Evolutionary conservation across 257 asterid genomes (phyloP).

Genomic region (Vinca minor): DNA sequence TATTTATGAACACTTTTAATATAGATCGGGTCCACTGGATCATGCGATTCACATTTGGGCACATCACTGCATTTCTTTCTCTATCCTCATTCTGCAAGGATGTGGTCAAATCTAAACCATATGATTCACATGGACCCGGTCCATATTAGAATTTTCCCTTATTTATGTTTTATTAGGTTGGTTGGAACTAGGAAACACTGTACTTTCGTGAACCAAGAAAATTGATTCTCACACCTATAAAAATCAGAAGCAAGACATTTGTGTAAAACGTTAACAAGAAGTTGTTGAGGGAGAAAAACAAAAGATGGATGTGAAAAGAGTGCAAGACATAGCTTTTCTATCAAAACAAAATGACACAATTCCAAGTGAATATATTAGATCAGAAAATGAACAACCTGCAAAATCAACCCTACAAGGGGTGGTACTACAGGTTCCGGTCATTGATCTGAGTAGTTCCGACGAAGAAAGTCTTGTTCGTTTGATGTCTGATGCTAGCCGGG

Average conservation of each 20-base stretch:
- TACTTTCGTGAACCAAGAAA: too few relatives aligned
- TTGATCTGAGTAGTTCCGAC: constrained; percentile 16
- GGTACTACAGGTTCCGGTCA: constrained; percentile 27
- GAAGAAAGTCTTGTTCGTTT: constrained; percentile 8
- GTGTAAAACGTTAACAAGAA: background rate
- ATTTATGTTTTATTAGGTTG: background rate
- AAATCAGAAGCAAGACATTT: background rate
- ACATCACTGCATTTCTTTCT: too few relatives aligned
- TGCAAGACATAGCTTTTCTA: constrained; percentile 23
- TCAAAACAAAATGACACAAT: constrained; percentile 18
- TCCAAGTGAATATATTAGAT: constrained; percentile 25
- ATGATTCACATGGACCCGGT: too few relatives aligned
- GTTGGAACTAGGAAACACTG: too few relatives aligned
- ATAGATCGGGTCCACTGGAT: too few relatives aligned
- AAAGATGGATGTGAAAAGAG: constrained; percentile 27
- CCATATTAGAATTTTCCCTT: too few relatives aligned
- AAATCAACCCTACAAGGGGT: constrained; percentile 25
- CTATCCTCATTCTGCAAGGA: too few relatives aligned
- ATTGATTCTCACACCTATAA: background rate
- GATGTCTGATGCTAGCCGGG: constrained; percentile 21
- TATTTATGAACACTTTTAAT: too few relatives aligned
- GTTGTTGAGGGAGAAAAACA: too few relatives aligned
- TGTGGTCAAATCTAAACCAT: too few relatives aligned
- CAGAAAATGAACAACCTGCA: constrained; percentile 32
- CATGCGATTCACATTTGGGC: too few relatives aligned